Evolutionary conservation across 2,329 filamentous ascomycete genomes (phyloP).

Genomic region (Dichotomopilus funicola): DNA sequence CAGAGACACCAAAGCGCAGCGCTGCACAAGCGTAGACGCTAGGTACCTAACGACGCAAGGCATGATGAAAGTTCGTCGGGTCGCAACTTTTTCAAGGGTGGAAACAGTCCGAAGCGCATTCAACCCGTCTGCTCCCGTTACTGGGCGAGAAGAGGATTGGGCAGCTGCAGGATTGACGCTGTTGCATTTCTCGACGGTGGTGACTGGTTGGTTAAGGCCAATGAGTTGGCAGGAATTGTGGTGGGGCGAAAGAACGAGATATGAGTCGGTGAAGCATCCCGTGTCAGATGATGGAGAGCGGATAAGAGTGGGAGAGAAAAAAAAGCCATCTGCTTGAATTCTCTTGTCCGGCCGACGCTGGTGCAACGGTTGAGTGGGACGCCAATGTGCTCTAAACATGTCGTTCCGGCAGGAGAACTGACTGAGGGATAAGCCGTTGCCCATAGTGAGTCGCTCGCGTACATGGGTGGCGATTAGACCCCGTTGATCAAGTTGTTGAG

Average conservation of each 20-base stretch:
- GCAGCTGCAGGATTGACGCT: conserved; percentile 6
- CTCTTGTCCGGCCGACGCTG: no score
- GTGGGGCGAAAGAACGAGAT: not conserved
- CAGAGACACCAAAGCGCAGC: conserved; percentile 1
- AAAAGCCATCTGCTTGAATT: not conserved
- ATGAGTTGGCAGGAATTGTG: not conserved
- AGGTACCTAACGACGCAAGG: no score
- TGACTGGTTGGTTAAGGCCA: conserved; percentile 3
- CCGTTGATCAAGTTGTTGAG: no score
- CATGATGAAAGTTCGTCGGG: no score
- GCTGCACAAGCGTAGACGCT: not conserved
- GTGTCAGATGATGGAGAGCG: conserved; percentile 2
- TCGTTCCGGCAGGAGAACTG: not conserved
- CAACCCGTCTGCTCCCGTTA: no score
- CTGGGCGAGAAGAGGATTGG: not conserved
- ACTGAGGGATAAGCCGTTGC: not conserved
- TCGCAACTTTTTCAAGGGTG: no score
- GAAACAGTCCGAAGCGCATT: no score
- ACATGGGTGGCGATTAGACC: no score
- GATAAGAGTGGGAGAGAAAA: not conserved
- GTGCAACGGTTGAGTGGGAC: not conserved
- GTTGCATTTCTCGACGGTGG: not conserved
- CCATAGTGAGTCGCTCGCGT: no score
- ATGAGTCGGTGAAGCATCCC: not conserved
- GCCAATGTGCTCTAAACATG: not conserved